These are phyloP conservation scores for Naegleria lovaniensis DNA, from an alignment of 208 protist species.

Conservation along the genomic window DNA sequence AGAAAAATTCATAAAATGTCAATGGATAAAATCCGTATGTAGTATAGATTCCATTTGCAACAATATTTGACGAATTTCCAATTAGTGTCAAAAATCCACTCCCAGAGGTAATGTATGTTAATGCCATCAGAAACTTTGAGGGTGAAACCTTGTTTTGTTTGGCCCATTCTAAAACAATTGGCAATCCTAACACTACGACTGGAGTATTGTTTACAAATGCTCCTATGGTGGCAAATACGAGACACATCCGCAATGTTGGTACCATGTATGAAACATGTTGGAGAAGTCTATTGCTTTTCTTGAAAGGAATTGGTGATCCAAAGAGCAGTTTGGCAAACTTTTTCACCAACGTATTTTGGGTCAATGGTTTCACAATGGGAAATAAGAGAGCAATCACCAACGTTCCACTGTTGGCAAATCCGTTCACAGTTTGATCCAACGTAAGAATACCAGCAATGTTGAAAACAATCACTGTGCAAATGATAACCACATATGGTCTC, in stretches of 20 bases:
- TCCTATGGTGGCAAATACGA: not conserved
- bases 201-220: conserved; percentile 46
- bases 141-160: not conserved
- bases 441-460: not conserved
- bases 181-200: conserved; percentile 36
- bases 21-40: not conserved
- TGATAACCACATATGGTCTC: not conserved
- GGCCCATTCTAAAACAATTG: conserved; percentile 29
- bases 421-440: not conserved
- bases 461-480: not conserved
- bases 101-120: conserved; percentile 35
- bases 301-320: not conserved
- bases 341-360: not conserved
- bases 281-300: not conserved
- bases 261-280: not conserved
- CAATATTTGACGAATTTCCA: conserved; percentile 41
- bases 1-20: not conserved
- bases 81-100: conserved; percentile 43
- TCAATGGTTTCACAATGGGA: not conserved
- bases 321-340: not conserved
- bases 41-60: not conserved
- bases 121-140: conserved; percentile 37
- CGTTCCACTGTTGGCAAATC: not conserved
- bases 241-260: not conserved
- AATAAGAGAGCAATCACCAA: not conserved